Evolutionary conservation across 2,329 filamentous ascomycete genomes (phyloP).

Genomic region (Esteya vermicola): DNA sequence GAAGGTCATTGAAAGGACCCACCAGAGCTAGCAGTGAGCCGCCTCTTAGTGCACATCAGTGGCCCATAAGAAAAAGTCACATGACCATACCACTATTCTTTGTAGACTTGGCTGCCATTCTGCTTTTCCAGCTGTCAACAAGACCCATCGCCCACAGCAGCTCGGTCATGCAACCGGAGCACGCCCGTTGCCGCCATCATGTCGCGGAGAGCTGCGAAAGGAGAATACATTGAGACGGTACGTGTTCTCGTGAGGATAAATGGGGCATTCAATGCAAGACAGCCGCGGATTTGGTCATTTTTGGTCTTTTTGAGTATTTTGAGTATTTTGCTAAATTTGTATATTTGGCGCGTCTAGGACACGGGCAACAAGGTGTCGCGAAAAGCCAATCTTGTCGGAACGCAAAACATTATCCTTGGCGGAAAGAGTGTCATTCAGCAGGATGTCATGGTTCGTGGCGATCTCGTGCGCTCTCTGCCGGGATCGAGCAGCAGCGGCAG

Average conservation of each 20-base stretch:
- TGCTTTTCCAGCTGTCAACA: neutral
- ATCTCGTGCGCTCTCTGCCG: conserved; percentile 52
- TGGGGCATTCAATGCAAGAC: neutral
- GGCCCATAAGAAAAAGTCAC: neutral
- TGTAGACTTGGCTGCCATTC: neutral
- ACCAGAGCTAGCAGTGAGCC: no score
- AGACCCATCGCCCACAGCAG: neutral
- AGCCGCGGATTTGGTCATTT: neutral
- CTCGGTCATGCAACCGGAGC: neutral
- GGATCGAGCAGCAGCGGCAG: conserved; percentile 23
- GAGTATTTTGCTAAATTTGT: neutral
- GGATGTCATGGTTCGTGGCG: conserved; percentile 85
- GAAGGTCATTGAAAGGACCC: neutral
- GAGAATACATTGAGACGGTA: conserved; percentile 96
- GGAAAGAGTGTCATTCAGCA: conserved; percentile 93
- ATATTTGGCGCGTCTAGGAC: conserved; percentile 41
- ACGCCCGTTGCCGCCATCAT: conserved; percentile 32
- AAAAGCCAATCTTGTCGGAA: conserved; percentile 80
- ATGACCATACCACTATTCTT: neutral
- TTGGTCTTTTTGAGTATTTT: neutral
- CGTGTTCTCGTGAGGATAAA: conserved; percentile 17
- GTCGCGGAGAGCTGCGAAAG: conserved; percentile 66
- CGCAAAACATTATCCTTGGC: conserved; percentile 93
- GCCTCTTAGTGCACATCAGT: neutral
- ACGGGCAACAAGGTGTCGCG: conserved; percentile 97